These are phyloP conservation scores for Haematococcus lacustris DNA, from an alignment of 139 green algal species.

Conservation along the genomic window DNA sequence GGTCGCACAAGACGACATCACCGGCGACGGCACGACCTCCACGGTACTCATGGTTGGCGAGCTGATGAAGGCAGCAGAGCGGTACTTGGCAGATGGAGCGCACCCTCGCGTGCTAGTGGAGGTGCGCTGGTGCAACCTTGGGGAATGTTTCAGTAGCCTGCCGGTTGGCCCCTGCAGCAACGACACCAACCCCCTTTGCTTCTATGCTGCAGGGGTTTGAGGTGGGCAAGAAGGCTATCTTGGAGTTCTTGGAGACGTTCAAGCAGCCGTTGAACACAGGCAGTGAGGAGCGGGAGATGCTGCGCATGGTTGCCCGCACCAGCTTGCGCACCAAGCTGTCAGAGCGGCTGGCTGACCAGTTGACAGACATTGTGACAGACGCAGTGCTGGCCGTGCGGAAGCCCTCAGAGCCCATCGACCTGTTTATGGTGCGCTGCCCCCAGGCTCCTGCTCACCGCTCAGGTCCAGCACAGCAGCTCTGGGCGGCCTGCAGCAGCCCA, in stretches of 20 bases:
- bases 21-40: conserved; percentile 92
- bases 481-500: too few relatives aligned
- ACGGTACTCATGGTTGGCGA: conserved; percentile 97
- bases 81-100: conserved; percentile 88
- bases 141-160: too few relatives aligned
- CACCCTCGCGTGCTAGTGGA: conserved; percentile 93
- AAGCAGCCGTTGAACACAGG: conserved; percentile 47
- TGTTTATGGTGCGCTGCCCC: conserved; percentile 95
- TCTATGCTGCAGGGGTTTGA: conserved; percentile 73
- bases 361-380: conserved; percentile 87
- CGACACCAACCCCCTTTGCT: too few relatives aligned
- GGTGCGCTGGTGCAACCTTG: conserved; percentile 39
- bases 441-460: too few relatives aligned
- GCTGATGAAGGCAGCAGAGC: conserved; percentile 95
- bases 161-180: too few relatives aligned
- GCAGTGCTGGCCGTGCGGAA: conserved; percentile 73
- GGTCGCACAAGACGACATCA: conserved; percentile 95
- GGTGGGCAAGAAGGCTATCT: conserved; percentile 71
- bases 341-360: conserved; percentile 74
- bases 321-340: conserved; percentile 87
- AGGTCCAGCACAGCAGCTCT: too few relatives aligned
- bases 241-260: conserved; percentile 89
- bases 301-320: conserved; percentile 87
- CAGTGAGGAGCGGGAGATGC: conserved; percentile 61
- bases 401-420: conserved; percentile 77